Conservation (phyloP, 805 yeast species). For the Clavispora santaluciae region DNA sequence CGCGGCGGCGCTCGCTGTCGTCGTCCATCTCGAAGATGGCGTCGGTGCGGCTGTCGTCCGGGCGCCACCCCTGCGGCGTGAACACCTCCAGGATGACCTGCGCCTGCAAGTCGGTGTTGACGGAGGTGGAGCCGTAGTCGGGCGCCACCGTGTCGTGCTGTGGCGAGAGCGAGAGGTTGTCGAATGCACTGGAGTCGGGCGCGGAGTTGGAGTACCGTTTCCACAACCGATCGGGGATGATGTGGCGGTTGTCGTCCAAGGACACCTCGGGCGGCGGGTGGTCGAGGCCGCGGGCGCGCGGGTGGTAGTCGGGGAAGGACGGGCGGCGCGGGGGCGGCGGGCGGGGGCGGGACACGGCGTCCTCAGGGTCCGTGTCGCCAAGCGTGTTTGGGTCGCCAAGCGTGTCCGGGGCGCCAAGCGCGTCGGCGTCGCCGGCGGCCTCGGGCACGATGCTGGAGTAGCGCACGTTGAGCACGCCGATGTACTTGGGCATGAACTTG, state of each 20-base stretch:
- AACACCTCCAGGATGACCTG: constrained; percentile 37
- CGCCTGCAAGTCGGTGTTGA: constrained; percentile 35
- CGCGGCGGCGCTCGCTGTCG: constrained; percentile 4
- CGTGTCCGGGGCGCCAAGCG: neutral
- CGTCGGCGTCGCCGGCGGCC: constrained; percentile 13
- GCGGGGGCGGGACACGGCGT: neutral
- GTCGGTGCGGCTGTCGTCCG: constrained; percentile 31
- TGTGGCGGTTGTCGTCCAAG: constrained; percentile 86
- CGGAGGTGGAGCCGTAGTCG: constrained; percentile 28
- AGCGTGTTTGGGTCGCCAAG: too few species aligned
- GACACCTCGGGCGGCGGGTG: constrained; percentile 72
- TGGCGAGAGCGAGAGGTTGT: constrained; percentile 5
- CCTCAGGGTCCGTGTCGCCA: neutral
- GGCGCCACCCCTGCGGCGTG: constrained; percentile 33
- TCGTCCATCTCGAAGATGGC: constrained; percentile 46
- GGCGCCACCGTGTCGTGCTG: neutral
- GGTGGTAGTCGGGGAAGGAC: neutral
- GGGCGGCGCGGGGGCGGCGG: constrained; percentile 6
- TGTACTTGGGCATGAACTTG: constrained; percentile 86
- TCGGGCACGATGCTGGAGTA: constrained; percentile 50
- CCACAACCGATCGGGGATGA: constrained; percentile 79
- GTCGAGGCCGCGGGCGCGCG: constrained; percentile 11
- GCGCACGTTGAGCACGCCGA: constrained; percentile 90
- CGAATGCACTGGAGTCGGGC: constrained; percentile 12
- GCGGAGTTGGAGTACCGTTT: constrained; percentile 46